Evolutionary conservation across 106 monocot species (phyloP).

Genomic region (Ottelia alismoides): DNA sequence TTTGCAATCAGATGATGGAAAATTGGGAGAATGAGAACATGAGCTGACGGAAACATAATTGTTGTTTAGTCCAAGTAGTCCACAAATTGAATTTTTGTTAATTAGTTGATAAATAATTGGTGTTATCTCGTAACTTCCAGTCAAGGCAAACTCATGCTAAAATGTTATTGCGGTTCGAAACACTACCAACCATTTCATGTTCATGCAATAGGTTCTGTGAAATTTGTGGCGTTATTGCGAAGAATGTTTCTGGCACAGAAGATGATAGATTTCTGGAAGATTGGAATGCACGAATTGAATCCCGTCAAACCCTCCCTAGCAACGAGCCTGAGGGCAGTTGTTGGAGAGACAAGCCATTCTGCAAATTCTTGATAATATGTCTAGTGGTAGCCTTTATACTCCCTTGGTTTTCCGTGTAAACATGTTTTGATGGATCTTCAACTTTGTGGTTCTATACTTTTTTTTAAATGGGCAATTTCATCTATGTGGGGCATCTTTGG

Average conservation of each 20-base stretch:
- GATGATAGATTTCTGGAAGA: constrained; percentile 2
- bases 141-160: neutral
- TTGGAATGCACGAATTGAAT: constrained; percentile 2
- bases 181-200: neutral
- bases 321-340: neutral
- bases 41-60: neutral
- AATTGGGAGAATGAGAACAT: neutral
- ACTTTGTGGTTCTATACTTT: too few species aligned
- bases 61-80: neutral
- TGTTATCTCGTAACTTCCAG: neutral
- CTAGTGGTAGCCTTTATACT: neutral
- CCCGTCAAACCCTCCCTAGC: neutral
- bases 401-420: neutral
- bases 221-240: constrained; percentile 12
- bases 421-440: too few species aligned
- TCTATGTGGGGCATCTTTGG: too few species aligned
- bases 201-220: constrained; percentile 3
- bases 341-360: neutral
- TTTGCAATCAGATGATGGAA: neutral
- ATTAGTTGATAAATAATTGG: neutral
- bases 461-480: too few species aligned
- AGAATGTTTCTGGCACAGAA: constrained; percentile 9
- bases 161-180: neutral
- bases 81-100: neutral
- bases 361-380: neutral